Conservation (phyloP, 345 rosid genomes). For the Eutrema yunnanense region DNA sequence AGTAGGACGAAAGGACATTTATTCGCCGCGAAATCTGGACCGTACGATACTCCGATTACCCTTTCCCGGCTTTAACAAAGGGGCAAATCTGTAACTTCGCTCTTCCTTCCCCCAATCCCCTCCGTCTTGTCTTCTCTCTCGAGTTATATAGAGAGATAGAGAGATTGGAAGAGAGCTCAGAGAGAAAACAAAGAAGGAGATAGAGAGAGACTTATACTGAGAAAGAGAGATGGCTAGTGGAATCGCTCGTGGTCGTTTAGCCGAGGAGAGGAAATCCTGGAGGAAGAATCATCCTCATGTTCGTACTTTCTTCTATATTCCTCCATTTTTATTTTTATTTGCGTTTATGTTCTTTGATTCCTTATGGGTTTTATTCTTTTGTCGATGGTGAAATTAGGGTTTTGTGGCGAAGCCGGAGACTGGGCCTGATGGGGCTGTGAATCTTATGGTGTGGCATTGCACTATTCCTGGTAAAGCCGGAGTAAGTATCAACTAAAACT, state of each 20-base stretch:
- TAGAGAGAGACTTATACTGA: not conserved
- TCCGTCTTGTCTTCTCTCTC: constrained; percentile 18
- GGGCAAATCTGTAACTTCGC: constrained; percentile 11
- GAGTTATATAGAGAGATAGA: constrained; percentile 3
- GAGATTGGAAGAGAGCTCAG: not conserved
- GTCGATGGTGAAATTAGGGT: constrained; percentile 50
- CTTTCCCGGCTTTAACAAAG: not conserved
- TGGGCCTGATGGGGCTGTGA: constrained; percentile 64
- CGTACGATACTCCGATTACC: constrained; percentile 23
- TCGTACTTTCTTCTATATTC: constrained; percentile 18
- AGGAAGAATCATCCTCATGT: constrained; percentile 97
- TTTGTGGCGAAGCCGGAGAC: constrained; percentile 97
- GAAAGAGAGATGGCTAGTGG: constrained; percentile 66
- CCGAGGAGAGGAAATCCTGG: constrained; percentile 95
- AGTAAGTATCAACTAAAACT: constrained; percentile 35
- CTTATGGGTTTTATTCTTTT: not conserved
- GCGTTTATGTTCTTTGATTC: not conserved
- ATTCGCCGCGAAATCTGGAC: constrained; percentile 30
- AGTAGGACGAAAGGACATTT: constrained; percentile 27
- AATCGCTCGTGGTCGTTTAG: constrained; percentile 90
- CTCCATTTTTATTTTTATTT: not conserved
- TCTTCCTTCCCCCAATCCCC: not conserved
- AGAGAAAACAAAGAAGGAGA: not conserved
- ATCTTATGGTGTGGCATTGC: constrained; percentile 97
- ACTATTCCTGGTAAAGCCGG: constrained; percentile 94